A percentile compares a stretch with the other conserved stretches of the same genome.
Evolutionary conservation across 352 stramenopile genomes (phyloP).

Genomic region (Pythium chondricola): DNA sequence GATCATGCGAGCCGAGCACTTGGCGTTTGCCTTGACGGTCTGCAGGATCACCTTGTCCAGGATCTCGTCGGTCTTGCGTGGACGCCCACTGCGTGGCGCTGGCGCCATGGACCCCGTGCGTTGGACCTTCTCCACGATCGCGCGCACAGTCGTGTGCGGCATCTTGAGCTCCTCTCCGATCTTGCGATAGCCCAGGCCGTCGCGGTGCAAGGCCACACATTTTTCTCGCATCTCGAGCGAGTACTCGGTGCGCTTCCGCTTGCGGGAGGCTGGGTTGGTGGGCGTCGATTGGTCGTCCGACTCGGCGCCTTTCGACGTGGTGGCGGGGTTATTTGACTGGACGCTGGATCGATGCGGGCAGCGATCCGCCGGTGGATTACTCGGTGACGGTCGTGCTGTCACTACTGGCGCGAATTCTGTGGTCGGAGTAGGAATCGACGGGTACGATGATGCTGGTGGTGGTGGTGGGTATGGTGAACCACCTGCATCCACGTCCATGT

Average conservation of each 20-base stretch:
- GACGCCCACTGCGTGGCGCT: slow-evolving; percentile 44
- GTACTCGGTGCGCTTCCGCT: slow-evolving; percentile 49
- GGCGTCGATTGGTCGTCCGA: not conserved
- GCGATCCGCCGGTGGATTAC: not conserved
- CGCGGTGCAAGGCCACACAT: slow-evolving; percentile 41
- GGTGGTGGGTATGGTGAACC: too few relatives aligned
- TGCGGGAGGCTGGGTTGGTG: slow-evolving; percentile 3
- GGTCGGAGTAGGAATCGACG: too few relatives aligned
- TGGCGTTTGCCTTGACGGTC: slow-evolving; percentile 45
- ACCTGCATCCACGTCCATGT: too few relatives aligned
- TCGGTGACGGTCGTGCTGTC: not conserved
- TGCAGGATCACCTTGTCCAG: slow-evolving; percentile 62
- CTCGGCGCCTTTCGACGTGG: not conserved
- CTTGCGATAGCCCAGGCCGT: slow-evolving; percentile 50
- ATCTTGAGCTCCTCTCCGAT: slow-evolving; percentile 58
- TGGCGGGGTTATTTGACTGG: too few relatives aligned
- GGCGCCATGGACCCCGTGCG: slow-evolving; percentile 43
- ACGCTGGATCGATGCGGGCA: too few relatives aligned
- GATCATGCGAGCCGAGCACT: slow-evolving; percentile 52
- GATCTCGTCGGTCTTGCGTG: slow-evolving; percentile 58
- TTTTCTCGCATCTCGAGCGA: slow-evolving; percentile 45
- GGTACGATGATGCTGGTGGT: too few relatives aligned
- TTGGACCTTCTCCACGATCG: slow-evolving; percentile 59
- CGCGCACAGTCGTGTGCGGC: slow-evolving; percentile 65
- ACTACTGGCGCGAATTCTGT: not conserved